phyloP scores from a whole-genome alignment of 352 stramenopile genomes.

The Globisporangium yorkense region DNA sequence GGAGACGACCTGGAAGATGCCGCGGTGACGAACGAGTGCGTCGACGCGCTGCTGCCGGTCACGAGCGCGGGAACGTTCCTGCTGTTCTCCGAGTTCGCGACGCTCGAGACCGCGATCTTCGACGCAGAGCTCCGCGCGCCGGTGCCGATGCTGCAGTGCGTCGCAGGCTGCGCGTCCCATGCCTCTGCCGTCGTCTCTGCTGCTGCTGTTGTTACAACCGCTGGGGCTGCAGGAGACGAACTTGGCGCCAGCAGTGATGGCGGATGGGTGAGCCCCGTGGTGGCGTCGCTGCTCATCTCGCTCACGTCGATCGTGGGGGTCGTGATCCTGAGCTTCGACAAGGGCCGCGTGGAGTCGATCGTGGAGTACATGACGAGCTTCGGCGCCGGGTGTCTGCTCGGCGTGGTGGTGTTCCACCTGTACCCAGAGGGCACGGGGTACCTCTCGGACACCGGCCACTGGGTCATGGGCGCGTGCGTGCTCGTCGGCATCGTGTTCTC shows the following conservation, averaged over 20 bases:
- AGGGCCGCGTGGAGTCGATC: constrained; percentile 12
- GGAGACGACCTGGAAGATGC: background rate
- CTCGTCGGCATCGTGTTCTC: constrained; percentile 24
- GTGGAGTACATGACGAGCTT: constrained; percentile 20
- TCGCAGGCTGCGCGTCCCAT: constrained; percentile 2
- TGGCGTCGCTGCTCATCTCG: constrained; percentile 16
- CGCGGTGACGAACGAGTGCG: constrained; percentile 1
- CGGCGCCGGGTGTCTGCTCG: constrained; percentile 24
- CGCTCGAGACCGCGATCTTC: background rate
- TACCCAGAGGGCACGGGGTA: constrained; percentile 29
- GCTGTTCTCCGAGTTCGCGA: constrained; percentile 7
- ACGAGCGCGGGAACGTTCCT: background rate
- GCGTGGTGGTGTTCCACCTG: constrained; percentile 36
- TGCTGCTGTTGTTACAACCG: background rate
- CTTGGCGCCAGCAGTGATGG: background rate
- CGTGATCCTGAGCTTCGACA: constrained; percentile 17
- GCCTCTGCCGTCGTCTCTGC: background rate
- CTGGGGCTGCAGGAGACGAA: background rate
- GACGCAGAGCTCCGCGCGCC: background rate
- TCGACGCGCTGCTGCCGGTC: constrained; percentile 3
- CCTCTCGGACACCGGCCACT: constrained; percentile 21
- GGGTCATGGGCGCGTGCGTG: constrained; percentile 25
- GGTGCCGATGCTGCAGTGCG: constrained; percentile 4
- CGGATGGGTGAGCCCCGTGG: constrained; percentile 10
- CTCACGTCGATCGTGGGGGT: constrained; percentile 19